Percentiles rank a stretch among this genome's conserved stretches.
Evolutionary conservation across 2,329 filamentous ascomycete species (phyloP).

Genomic region (Trichothecium sympodiale): DNA sequence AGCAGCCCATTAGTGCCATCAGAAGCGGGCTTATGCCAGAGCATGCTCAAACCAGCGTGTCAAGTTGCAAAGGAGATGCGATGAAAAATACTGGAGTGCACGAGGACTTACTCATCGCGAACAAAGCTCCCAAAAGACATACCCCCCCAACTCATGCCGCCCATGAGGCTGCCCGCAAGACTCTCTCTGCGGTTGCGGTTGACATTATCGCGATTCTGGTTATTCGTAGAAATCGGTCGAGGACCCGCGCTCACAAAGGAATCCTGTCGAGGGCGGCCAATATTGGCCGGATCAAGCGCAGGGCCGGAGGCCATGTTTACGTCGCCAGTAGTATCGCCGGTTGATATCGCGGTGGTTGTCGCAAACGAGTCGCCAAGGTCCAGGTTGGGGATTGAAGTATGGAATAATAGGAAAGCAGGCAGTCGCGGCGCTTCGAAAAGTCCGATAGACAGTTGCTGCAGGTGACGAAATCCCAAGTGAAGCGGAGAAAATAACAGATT

Average conservation of each 20-base stretch:
- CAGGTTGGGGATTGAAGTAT: conserved; percentile 12
- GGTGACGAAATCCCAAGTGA: too few species aligned
- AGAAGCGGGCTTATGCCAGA: not conserved
- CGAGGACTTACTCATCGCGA: conserved; percentile 77
- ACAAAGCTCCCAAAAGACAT: conserved; percentile 96
- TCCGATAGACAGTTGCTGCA: too few species aligned
- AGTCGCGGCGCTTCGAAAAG: conserved; percentile 12
- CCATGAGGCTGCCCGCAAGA: conserved; percentile 54
- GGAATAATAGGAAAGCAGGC: conserved; percentile 11
- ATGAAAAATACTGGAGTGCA: conserved; percentile 2
- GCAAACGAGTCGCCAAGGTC: conserved; percentile 12
- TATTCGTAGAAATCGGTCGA: conserved; percentile 57
- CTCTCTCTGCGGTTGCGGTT: conserved; percentile 50
- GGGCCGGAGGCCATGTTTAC: conserved; percentile 9
- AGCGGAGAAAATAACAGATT: too few species aligned
- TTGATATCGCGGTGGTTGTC: conserved; percentile 37
- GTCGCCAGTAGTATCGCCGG: conserved; percentile 45
- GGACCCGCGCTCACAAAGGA: conserved; percentile 55
- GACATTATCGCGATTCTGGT: conserved; percentile 48
- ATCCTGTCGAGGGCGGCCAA: conserved; percentile 49
- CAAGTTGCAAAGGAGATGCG: not conserved
- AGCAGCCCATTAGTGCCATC: not conserved
- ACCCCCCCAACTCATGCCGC: conserved; percentile 94
- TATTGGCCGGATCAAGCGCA: conserved; percentile 42
- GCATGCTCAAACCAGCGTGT: conserved; percentile 1